These are phyloP conservation scores for Polychytrium aggregatum DNA, from an alignment of 192 early-diverging fungal genomes.

Conservation along the genomic window DNA sequence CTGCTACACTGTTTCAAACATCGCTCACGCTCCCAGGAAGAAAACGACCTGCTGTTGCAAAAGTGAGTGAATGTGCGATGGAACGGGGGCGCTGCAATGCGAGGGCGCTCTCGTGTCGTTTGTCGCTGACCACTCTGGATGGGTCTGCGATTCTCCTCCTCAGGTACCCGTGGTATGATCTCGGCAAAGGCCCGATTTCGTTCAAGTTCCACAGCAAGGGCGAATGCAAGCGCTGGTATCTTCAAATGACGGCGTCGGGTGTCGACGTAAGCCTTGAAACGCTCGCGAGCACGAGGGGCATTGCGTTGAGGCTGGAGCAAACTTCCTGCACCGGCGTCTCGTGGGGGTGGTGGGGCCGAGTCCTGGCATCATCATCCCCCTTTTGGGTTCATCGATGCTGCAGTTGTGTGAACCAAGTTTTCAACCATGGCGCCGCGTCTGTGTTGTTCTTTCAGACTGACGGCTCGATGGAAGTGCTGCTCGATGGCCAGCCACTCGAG, in stretches of 20 bases:
- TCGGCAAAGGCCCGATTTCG: slow-evolving; percentile 39
- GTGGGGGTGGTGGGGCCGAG: too few relatives aligned
- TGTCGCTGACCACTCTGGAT: too few relatives aligned
- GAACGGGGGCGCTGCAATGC: too few relatives aligned
- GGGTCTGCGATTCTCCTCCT: too few relatives aligned
- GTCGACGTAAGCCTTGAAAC: slow-evolving; percentile 35
- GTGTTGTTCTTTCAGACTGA: slow-evolving; percentile 1
- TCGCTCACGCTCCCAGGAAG: slow-evolving; percentile 1
- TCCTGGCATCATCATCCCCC: too few relatives aligned
- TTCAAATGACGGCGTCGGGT: slow-evolving; percentile 45
- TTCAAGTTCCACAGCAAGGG: slow-evolving; percentile 40
- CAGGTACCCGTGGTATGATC: slow-evolving; percentile 41
- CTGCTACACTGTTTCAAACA: too few relatives aligned
- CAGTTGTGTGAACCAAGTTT: slow-evolving; percentile 6
- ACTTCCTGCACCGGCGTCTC: too few relatives aligned
- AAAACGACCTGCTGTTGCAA: neutral
- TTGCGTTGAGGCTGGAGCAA: too few relatives aligned
- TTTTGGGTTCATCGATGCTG: too few relatives aligned
- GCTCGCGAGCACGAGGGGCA: too few relatives aligned
- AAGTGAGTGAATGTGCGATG: neutral
- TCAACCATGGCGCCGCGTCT: neutral
- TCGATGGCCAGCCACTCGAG: slow-evolving; percentile 36
- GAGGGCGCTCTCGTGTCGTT: too few relatives aligned
- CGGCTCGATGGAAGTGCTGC: slow-evolving; percentile 25
- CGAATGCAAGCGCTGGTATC: slow-evolving; percentile 31